Conservation (phyloP, 2,329 filamentous ascomycete genomes). For the Incumbomyces delicatus region DNA sequence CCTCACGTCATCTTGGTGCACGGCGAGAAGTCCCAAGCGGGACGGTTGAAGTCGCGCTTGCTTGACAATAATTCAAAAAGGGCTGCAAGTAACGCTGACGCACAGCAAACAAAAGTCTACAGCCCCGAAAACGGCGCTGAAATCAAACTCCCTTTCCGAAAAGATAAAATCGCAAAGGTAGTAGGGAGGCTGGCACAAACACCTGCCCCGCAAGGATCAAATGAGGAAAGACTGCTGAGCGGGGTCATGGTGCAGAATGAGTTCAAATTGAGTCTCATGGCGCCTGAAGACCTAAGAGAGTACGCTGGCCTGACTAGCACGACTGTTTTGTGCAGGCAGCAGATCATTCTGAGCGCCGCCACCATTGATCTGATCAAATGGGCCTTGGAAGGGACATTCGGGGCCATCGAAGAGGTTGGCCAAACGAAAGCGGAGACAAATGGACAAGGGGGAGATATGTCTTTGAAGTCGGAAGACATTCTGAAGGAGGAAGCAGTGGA, state of each 20-base stretch:
- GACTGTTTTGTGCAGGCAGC: conserved; percentile 84
- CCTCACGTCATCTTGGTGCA: conserved; percentile 95
- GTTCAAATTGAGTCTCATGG: conserved; percentile 95
- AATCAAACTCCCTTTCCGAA: conserved; percentile 86
- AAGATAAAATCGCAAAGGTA: conserved; percentile 91
- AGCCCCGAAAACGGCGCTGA: conserved; percentile 93
- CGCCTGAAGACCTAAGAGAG: conserved; percentile 86
- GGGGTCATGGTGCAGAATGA: conserved; percentile 95
- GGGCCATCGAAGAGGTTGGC: conserved; percentile 56
- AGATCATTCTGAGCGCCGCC: conserved; percentile 75
- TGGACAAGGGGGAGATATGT: conserved; percentile 17
- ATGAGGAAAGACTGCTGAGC: conserved; percentile 55
- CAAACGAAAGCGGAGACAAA: conserved; percentile 13
- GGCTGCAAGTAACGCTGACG: conserved; percentile 45
- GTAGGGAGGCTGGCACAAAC: conserved; percentile 85
- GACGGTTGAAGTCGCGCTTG: conserved; percentile 86
- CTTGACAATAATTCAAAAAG: conserved; percentile 68
- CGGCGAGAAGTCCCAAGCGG: conserved; percentile 97
- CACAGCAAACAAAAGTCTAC: conserved; percentile 78
- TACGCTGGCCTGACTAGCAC: conserved; percentile 96
- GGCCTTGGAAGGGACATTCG: conserved; percentile 91
- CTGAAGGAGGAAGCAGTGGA: conserved; percentile 34
- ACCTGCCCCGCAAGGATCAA: conserved; percentile 52
- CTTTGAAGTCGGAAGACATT: conserved; percentile 25
- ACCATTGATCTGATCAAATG: conserved; percentile 86